Evolutionary conservation across 805 yeast species (phyloP), one percentile per base, ranked within the genome.

Genomic region (Saccharomycopsis sp.): DNA sequence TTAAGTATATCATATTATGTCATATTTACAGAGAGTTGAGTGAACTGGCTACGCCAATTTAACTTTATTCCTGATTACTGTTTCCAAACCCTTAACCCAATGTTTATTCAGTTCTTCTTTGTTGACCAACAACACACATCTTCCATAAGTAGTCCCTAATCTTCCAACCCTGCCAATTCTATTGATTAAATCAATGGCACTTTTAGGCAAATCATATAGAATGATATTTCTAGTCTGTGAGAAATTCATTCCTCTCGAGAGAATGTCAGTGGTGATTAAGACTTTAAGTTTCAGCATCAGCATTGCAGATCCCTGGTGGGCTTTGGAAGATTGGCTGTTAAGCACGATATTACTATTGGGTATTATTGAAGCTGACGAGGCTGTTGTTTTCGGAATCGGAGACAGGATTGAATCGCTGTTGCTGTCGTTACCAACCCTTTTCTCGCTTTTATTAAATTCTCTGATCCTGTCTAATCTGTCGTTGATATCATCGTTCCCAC

Each of bases 91-190:
- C 55, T 78, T 80, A 22, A 87, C 81, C 87, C 94, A 87, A 3
- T 84, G 71, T 54, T 81, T 81, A n/a, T 74, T 70, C 40, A 70
- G 62, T 50, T 77, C 82, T 35, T 60, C 62, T 51, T 79, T 79
- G 50, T 80, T 82, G 22, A 82, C 81, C 41, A 90, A 76, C 56
- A 93, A 67, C 51, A 87, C 81, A 1, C 86, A 96, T 50, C 96
- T 72, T 11, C 98, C 98, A 14, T 27, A 39, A 29, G 82, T 71
- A 56, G 82, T 87, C 37, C 83, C 85, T 84, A 89, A 81, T 59
- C 98, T 68, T 2, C 96, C 97, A 0, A 97, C 90, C 64, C 98
- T 75, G 1, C 98, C 98, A 1, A 86, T 82, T 50, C 98, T 70
- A 60, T 90, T 97, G 17, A 90, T 78, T 48, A 90, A 67, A 62